A percentile compares a stretch with the other conserved stretches of the same genome.
Conservation (phyloP, 2,329 filamentous ascomycete genomes). For the Ophiostoma quercus region DNA sequence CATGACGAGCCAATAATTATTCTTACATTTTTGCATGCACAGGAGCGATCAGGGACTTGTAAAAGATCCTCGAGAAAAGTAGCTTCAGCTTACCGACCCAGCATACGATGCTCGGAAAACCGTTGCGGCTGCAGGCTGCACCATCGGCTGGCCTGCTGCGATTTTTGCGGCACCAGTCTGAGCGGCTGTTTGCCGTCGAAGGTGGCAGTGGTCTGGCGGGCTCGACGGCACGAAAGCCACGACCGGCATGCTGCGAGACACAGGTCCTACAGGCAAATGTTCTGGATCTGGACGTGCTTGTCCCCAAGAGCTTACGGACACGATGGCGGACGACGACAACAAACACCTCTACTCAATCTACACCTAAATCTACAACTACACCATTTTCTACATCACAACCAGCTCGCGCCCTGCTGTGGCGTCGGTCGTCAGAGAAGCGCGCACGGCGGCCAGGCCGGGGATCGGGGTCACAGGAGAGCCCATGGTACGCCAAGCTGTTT, state of each 20-base stretch:
- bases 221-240: neutral
- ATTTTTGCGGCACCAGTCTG: slow-evolving; percentile 67
- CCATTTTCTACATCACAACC: slow-evolving; percentile 23
- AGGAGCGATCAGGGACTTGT: neutral
- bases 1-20: neutral
- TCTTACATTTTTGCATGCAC: neutral
- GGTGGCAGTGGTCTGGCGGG: slow-evolving; percentile 15
- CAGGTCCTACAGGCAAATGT: slow-evolving; percentile 22
- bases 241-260: neutral
- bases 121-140: slow-evolving; percentile 35
- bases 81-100: neutral
- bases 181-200: slow-evolving; percentile 45
- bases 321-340: slow-evolving; percentile 15
- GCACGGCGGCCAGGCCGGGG: slow-evolving; percentile 6
- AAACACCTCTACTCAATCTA: neutral
- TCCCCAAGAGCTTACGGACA: slow-evolving; percentile 29
- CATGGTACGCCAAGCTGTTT: slow-evolving; percentile 19
- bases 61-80: neutral
- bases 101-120: slow-evolving; percentile 11
- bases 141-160: slow-evolving; percentile 58
- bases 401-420: slow-evolving; percentile 14
- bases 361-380: neutral
- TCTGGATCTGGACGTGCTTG: slow-evolving; percentile 29
- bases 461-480: neutral
- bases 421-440: neutral